Evolutionary conservation across 495 filamentous ascomycete species (phyloP), one percentile per base, ranked within the genome.

Genomic region (Usnea hakonensis): DNA sequence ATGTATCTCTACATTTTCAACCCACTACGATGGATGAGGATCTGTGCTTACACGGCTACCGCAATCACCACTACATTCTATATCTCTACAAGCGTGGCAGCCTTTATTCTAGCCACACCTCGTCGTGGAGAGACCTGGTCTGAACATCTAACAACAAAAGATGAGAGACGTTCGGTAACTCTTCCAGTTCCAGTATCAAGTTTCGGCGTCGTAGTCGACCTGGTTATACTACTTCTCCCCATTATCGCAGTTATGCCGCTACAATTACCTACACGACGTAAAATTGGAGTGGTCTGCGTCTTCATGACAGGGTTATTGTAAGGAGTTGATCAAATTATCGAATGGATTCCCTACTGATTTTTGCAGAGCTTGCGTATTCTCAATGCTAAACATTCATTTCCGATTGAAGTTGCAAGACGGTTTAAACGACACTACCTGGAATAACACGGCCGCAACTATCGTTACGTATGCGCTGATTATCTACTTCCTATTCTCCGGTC

Each of bases 1-100:
- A 58, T 64, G 48, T 69, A 69, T 16, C 53, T 60, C 13, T 17
- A 67, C 10, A 53, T 67, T 14, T 69, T 69, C n/a, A 3, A 30
- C 14, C 55, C 54, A 0, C 35, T 64, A 36, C 65, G 64, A 9
- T 67, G 65, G 65, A 41, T 69, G n/a, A 38, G 57, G n/a, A 44
- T 67, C 21, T 38, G 35, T 16, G 57, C 54, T 21, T 62, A 52
- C 13, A 26, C 64, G 11, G 67, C 65, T 2, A 16, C 30, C 5
- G 43, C 54, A 2, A 2, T 66, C 28, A 63, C 56, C 3, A 35
- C 28, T 4, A 5, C 48, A 0, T 60, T 60, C 41, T 66, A 64
- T 37, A 28, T 40, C n/a, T 17, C 14, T n/a, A 55, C 44, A 5
- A 55, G 50, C 4, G 48, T 64, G 6, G 48, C 16, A 8, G 4